A percentile compares a stretch with the other conserved stretches of the same genome.
Evolutionary conservation across 305 asterid genomes (phyloP).

Genomic region (Fraxinus sp.): DNA sequence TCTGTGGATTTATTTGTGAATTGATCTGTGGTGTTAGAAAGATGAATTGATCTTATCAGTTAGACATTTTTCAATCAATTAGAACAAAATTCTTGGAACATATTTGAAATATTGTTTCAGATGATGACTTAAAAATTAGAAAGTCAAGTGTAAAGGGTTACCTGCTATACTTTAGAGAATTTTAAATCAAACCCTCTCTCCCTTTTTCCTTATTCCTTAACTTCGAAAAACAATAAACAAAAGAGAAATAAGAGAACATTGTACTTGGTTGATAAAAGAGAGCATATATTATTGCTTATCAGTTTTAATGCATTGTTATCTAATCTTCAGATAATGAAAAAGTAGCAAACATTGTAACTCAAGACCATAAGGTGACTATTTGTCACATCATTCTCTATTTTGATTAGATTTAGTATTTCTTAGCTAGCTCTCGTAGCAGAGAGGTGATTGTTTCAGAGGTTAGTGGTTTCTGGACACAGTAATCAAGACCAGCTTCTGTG

Average conservation of each 20-base stretch:
- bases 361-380: background rate
- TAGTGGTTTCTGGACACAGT: slow-evolving; percentile 42
- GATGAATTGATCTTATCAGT: background rate
- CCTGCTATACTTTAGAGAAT: background rate
- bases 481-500: slow-evolving; percentile 44
- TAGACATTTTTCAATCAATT: background rate
- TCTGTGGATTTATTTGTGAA: background rate
- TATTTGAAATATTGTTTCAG: background rate
- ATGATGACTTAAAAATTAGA: background rate
- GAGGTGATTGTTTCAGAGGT: background rate
- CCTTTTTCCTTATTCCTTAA: background rate
- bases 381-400: background rate
- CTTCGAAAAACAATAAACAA: background rate
- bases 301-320: background rate
- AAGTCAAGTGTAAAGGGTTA: background rate
- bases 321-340: background rate
- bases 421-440: slow-evolving; percentile 31
- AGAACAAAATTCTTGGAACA: background rate
- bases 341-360: background rate
- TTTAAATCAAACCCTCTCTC: background rate
- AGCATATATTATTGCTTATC: background rate
- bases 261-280: background rate
- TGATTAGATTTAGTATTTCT: slow-evolving; percentile 10
- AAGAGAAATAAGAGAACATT: background rate
- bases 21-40: background rate